Percentiles rank a stretch among this genome's conserved stretches.
phyloP scores from a whole-genome alignment of 371 early-diverging fungal genomes.

The Syncephalastrum racemosum region DNA sequence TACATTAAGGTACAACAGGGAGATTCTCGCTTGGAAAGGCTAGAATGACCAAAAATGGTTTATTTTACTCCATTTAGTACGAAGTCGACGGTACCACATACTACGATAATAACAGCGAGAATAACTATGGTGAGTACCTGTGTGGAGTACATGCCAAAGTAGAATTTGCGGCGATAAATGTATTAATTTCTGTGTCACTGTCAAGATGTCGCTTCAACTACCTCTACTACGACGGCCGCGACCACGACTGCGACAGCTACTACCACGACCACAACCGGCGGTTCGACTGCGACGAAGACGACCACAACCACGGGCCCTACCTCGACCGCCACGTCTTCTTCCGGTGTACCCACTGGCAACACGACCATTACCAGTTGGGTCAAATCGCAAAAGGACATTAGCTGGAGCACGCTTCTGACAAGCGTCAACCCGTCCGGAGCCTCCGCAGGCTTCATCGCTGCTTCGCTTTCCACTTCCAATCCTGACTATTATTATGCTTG shows the following conservation, averaged over 20 bases:
- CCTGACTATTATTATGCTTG: conserved; percentile 84
- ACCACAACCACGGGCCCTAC: conserved; percentile 1
- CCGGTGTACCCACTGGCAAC: conserved; percentile 27
- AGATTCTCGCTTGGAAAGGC: neutral
- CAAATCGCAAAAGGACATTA: neutral
- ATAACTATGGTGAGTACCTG: conserved; percentile 18
- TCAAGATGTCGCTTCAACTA: neutral
- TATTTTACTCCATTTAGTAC: conserved; percentile 23
- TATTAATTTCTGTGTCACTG: neutral
- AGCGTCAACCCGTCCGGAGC: conserved; percentile 41
- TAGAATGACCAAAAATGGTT: neutral
- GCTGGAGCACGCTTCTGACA: conserved; percentile 6
- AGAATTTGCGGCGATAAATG: neutral
- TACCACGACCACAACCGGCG: conserved; percentile 19
- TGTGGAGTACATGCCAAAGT: too few relatives aligned
- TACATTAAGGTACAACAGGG: conserved; percentile 25
- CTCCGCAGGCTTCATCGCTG: conserved; percentile 35
- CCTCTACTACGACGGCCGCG: conserved; percentile 12
- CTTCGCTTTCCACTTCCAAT: conserved; percentile 31
- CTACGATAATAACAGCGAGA: conserved; percentile 37
- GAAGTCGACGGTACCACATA: conserved; percentile 31
- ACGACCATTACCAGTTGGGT: conserved; percentile 24
- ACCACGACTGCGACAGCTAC: conserved; percentile 17
- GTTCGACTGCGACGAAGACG: conserved; percentile 11
- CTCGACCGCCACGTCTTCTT: conserved; percentile 8